Percentiles rank a stretch among this genome's conserved stretches.
These are phyloP conservation scores for Chlorella sp. DNA, from an alignment of 139 green algal genomes.

Conservation along the genomic window DNA sequence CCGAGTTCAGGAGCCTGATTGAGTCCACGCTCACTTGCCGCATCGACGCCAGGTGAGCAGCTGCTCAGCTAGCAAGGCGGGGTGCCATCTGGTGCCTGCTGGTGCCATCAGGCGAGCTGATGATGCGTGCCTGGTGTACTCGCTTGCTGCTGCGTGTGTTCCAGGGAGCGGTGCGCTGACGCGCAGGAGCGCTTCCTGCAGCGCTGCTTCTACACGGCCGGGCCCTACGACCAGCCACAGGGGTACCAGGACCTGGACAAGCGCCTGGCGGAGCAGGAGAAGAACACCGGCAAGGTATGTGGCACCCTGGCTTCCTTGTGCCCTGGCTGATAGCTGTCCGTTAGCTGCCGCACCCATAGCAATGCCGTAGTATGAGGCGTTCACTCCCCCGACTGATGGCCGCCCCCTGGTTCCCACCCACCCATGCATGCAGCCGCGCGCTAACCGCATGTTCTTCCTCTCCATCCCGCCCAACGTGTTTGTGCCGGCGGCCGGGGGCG, in stretches of 20 bases:
- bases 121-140: no score
- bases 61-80: no score
- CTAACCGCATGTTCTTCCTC: conserved; percentile 97
- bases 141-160: no score
- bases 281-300: conserved; percentile 16
- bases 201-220: conserved; percentile 82
- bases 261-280: conserved; percentile 63
- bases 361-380: no score
- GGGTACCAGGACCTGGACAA: conserved; percentile 71
- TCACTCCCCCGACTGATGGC: no score
- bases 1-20: conserved; percentile 84
- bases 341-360: neutral
- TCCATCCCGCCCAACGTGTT: conserved; percentile 96
- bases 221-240: conserved; percentile 28
- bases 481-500: conserved; percentile 61
- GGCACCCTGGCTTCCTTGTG: neutral
- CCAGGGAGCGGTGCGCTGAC: conserved; percentile 62
- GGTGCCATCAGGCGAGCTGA: no score
- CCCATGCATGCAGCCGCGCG: conserved; percentile 29
- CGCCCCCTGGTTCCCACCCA: no score
- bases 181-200: conserved; percentile 79
- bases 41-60: conserved; percentile 38
- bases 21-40: conserved; percentile 75
- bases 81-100: no score
- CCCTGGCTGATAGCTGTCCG: neutral